These are phyloP conservation scores for Claviceps capensis DNA, from an alignment of 2,329 filamentous ascomycete genomes.

Conservation along the genomic window DNA sequence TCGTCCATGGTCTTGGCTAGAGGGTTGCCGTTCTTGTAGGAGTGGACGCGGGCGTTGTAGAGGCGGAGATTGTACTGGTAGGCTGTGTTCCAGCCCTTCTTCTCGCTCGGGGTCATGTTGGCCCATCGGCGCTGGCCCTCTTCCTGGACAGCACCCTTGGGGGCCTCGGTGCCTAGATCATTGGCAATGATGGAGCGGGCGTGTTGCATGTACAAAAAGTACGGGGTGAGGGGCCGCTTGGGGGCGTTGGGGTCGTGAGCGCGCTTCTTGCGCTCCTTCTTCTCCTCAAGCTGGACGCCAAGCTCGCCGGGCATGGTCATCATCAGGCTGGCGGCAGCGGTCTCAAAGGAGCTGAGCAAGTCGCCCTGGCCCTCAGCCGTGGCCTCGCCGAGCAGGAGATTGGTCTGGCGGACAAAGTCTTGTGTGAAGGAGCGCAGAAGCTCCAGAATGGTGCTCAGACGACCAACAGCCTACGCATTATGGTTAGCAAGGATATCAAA, in stretches of 20 bases:
- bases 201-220: conserved; percentile 88
- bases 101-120: conserved; percentile 60
- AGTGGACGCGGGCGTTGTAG: conserved; percentile 51
- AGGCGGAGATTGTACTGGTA: conserved; percentile 55
- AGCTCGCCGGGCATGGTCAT: conserved; percentile 21
- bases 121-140: conserved; percentile 82
- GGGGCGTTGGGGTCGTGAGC: conserved; percentile 84
- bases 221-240: conserved; percentile 85
- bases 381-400: conserved; percentile 60
- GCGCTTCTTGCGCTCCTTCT: conserved; percentile 84
- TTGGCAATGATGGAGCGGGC: conserved; percentile 70
- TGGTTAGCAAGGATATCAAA: neutral
- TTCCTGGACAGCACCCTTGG: conserved; percentile 76
- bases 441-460: conserved; percentile 65
- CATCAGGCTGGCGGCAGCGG: conserved; percentile 33
- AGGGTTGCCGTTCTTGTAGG: conserved; percentile 47
- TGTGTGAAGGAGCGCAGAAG: conserved; percentile 67
- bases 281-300: conserved; percentile 43
- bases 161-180: conserved; percentile 60
- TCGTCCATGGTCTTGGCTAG: conserved; percentile 47
- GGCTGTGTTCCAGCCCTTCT: conserved; percentile 51
- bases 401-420: conserved; percentile 81
- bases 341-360: conserved; percentile 38
- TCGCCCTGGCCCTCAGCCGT: conserved; percentile 34
- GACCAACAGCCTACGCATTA: conserved; percentile 37